Conservation (phyloP, 257 asterid species). For the Solanum lycopersicoides region DNA sequence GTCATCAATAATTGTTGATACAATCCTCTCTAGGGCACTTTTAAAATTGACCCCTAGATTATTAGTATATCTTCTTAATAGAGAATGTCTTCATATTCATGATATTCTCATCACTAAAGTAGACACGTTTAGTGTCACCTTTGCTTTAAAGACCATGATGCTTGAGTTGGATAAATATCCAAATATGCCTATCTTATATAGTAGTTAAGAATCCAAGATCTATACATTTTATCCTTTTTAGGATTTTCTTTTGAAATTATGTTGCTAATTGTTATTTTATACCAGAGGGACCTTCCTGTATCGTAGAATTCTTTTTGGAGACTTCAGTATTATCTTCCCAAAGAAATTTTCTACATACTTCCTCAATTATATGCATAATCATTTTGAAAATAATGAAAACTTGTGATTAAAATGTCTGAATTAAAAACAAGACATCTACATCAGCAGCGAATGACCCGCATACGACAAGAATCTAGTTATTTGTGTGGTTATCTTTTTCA, state of each 20-base stretch:
- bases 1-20: not conserved
- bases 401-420: too few relatives aligned
- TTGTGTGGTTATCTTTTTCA: not conserved
- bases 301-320: not conserved
- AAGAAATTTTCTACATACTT: not conserved
- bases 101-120: not conserved
- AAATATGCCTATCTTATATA: not conserved
- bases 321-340: not conserved
- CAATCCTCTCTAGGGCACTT: not conserved
- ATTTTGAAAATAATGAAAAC: not conserved
- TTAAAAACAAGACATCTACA: not conserved
- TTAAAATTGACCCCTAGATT: not conserved
- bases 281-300: too few relatives aligned
- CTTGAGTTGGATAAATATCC: not conserved
- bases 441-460: not conserved
- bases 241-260: too few relatives aligned
- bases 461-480: too few relatives aligned
- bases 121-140: not conserved
- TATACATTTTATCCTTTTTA: not conserved
- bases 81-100: not conserved
- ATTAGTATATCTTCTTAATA: not conserved
- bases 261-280: not conserved
- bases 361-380: not conserved
- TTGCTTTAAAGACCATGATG: not conserved
- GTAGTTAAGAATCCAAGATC: not conserved